A percentile compares a stretch with the other conserved stretches of the same genome.
Evolutionary conservation across 805 yeast genomes (phyloP).

Genomic region (Barnettozyma populi): DNA sequence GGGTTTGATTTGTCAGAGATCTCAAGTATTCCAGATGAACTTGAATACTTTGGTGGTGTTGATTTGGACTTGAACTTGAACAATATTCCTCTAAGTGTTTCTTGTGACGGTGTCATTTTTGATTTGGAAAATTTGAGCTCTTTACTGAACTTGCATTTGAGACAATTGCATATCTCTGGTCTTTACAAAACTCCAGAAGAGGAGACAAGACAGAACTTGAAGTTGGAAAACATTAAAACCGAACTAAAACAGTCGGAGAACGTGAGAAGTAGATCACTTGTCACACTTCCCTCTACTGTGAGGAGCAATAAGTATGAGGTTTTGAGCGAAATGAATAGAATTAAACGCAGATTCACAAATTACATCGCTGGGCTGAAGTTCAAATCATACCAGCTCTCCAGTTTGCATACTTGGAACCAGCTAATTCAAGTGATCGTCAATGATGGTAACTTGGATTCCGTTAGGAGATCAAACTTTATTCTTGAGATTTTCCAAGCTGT

Average conservation of each 20-base stretch:
- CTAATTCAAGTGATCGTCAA: conserved; percentile 67
- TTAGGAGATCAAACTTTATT: conserved; percentile 54
- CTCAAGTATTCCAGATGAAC: conserved; percentile 20
- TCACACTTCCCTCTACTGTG: conserved; percentile 14
- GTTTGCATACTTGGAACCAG: conserved; percentile 80
- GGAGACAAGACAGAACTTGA: conserved; percentile 15
- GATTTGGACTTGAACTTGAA: conserved; percentile 38
- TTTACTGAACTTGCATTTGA: conserved; percentile 26
- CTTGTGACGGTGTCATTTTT: conserved; percentile 31
- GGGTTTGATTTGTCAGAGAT: conserved; percentile 50
- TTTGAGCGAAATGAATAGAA: conserved; percentile 20
- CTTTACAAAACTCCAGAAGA: conserved; percentile 17
- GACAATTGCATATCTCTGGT: conserved; percentile 19
- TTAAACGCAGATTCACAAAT: conserved; percentile 36
- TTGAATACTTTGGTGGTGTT: conserved; percentile 29
- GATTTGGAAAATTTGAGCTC: conserved; percentile 38
- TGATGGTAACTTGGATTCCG: conserved; percentile 46
- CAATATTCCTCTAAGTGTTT: conserved; percentile 29
- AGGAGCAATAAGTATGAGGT: conserved; percentile 23
- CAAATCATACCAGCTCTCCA: conserved; percentile 48
- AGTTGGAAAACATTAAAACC: conserved; percentile 12
- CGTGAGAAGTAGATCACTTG: conserved; percentile 10
- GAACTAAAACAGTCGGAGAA: conserved; percentile 16
- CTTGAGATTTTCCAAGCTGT: conserved; percentile 71
- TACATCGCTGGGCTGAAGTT: conserved; percentile 42